Evolutionary conservation across 352 stramenopile genomes (phyloP).

Genomic region (Phytophthora constricta): DNA sequence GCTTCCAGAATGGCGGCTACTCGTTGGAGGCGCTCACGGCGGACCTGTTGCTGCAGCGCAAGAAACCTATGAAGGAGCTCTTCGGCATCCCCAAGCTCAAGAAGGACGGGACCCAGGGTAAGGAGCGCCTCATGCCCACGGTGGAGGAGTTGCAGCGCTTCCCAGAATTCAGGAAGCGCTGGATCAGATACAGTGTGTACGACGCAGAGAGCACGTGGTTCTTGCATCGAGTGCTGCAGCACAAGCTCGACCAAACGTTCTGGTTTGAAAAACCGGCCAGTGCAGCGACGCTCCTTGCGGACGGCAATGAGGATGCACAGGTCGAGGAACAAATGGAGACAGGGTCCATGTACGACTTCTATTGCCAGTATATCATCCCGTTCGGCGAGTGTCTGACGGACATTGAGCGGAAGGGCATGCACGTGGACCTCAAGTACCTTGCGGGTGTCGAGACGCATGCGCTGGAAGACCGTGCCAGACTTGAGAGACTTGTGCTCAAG

Average conservation of each 20-base stretch:
- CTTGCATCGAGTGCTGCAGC: constrained; percentile 89
- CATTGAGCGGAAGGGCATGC: constrained; percentile 96
- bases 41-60: constrained; percentile 86
- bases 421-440: constrained; percentile 92
- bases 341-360: constrained; percentile 97
- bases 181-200: constrained; percentile 97
- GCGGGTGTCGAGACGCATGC: constrained; percentile 91
- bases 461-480: constrained; percentile 82
- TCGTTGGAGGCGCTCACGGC: constrained; percentile 95
- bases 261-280: constrained; percentile 73
- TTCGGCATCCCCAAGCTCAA: constrained; percentile 95
- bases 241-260: constrained; percentile 90
- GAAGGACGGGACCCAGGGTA: constrained; percentile 95
- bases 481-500: constrained; percentile 88
- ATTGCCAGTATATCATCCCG: constrained; percentile 95
- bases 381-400: constrained; percentile 99
- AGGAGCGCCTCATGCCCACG: constrained; percentile 78
- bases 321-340: constrained; percentile 21
- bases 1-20: constrained; percentile 92
- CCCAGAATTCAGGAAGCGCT: constrained; percentile 89
- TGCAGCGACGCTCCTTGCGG: background rate
- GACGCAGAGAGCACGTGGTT: constrained; percentile 98
- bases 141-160: constrained; percentile 87
- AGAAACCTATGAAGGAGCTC: constrained; percentile 98
- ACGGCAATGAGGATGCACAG: background rate